These are phyloP conservation scores for Fraxinus xanthoxyloides DNA, from an alignment of 305 asterid genomes.

Conservation along the genomic window DNA sequence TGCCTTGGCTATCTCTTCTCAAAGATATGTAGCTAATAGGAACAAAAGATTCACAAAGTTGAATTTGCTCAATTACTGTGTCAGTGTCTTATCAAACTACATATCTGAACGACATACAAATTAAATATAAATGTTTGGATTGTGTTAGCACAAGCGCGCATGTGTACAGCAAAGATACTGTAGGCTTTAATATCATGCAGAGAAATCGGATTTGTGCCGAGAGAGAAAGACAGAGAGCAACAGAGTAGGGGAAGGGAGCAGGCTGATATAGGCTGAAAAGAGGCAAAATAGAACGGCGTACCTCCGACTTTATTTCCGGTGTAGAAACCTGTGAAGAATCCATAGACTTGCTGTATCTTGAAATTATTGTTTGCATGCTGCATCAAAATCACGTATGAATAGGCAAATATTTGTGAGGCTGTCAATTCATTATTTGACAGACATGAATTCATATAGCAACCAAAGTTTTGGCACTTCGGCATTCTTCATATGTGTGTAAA, in stretches of 20 bases:
- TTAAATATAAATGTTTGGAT: background rate
- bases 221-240: background rate
- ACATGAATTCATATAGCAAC: background rate
- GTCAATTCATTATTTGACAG: background rate
- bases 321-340: conserved; percentile 27
- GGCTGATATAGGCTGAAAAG: background rate
- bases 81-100: background rate
- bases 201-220: background rate
- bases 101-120: background rate
- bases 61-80: background rate
- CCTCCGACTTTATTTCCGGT: conserved; percentile 47
- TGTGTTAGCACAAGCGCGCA: background rate
- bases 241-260: background rate
- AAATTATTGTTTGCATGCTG: conserved; percentile 64
- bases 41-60: background rate
- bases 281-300: conserved; percentile 17
- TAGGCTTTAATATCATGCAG: background rate
- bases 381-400: background rate
- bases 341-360: conserved; percentile 43
- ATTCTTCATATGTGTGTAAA: background rate
- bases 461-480: background rate
- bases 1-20: background rate
- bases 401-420: background rate
- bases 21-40: background rate
- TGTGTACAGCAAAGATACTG: background rate